Conservation (phyloP, 2,329 filamentous ascomycete species). For the Claviceps purpurea region DNA sequence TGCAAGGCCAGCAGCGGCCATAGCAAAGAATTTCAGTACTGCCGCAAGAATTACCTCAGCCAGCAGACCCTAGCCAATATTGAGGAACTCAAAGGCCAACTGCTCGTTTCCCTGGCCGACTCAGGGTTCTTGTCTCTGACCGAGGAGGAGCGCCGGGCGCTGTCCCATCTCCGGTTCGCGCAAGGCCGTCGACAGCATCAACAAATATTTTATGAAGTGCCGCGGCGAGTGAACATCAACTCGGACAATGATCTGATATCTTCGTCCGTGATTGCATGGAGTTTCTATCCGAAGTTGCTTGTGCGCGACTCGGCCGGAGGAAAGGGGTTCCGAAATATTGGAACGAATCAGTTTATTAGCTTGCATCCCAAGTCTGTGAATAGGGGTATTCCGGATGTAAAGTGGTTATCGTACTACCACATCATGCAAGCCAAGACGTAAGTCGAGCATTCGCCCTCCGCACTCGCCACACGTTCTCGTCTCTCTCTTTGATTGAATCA, state of each 20-base stretch:
- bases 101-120: slow-evolving; percentile 73
- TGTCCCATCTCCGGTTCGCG: slow-evolving; percentile 56
- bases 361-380: slow-evolving; percentile 86
- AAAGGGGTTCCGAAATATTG: slow-evolving; percentile 80
- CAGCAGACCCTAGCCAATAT: slow-evolving; percentile 83
- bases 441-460: background rate
- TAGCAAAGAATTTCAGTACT: slow-evolving; percentile 75
- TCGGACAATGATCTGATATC: slow-evolving; percentile 70
- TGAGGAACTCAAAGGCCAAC: slow-evolving; percentile 87
- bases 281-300: slow-evolving; percentile 89
- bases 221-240: slow-evolving; percentile 58
- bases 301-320: slow-evolving; percentile 54
- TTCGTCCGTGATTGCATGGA: slow-evolving; percentile 76
- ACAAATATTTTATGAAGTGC: slow-evolving; percentile 69
- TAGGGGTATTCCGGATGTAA: slow-evolving; percentile 51
- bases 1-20: slow-evolving; percentile 50
- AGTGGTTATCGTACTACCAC: slow-evolving; percentile 89
- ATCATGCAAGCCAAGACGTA: slow-evolving; percentile 87
- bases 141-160: slow-evolving; percentile 52
- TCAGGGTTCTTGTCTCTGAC: slow-evolving; percentile 70
- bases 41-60: slow-evolving; percentile 85
- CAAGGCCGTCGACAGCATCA: slow-evolving; percentile 37
- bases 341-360: slow-evolving; percentile 83
- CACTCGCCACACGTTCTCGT: background rate
- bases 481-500: background rate